phyloP scores from a whole-genome alignment of 352 stramenopile genomes.

The Stephanocyclus meneghinianus region DNA sequence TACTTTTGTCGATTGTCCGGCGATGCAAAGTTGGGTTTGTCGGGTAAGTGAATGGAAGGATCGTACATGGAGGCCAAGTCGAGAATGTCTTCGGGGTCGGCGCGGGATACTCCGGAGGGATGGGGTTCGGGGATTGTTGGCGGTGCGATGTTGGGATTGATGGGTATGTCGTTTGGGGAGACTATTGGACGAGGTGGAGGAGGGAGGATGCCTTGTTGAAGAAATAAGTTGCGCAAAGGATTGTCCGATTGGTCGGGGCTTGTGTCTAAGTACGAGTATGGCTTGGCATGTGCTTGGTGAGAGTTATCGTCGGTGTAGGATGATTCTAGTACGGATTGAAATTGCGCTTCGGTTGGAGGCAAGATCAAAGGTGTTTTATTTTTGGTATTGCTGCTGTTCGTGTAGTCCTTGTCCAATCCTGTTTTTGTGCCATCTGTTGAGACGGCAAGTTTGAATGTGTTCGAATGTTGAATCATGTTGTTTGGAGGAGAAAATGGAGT shows the following conservation, averaged over 20 bases:
- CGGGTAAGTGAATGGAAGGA: slow-evolving; percentile 70
- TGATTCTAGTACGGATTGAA: neutral
- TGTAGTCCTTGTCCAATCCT: neutral
- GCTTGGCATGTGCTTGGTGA: slow-evolving; percentile 22
- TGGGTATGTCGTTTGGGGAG: neutral
- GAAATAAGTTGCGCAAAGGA: slow-evolving; percentile 32
- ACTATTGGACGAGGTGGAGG: slow-evolving; percentile 17
- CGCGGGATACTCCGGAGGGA: slow-evolving; percentile 48
- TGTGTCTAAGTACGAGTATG: slow-evolving; percentile 3
- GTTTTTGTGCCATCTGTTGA: neutral
- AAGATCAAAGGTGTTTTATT: slow-evolving; percentile 34
- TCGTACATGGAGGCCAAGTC: slow-evolving; percentile 72
- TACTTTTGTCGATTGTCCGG: slow-evolving; percentile 64
- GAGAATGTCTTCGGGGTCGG: slow-evolving; percentile 53
- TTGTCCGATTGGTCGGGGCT: slow-evolving; percentile 22
- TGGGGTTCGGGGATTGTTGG: slow-evolving; percentile 24
- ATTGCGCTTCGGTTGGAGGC: slow-evolving; percentile 12
- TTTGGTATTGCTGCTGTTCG: slow-evolving; percentile 10
- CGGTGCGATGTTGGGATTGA: neutral
- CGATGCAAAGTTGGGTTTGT: slow-evolving; percentile 60
- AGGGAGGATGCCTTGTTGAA: slow-evolving; percentile 44
- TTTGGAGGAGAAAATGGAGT: slow-evolving; percentile 39
- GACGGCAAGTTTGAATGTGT: neutral
- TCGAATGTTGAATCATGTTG: neutral
- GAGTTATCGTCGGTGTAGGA: slow-evolving; percentile 20